Conservation (phyloP, 129 eudicot species). For the Oenanthe sinensis region DNA sequence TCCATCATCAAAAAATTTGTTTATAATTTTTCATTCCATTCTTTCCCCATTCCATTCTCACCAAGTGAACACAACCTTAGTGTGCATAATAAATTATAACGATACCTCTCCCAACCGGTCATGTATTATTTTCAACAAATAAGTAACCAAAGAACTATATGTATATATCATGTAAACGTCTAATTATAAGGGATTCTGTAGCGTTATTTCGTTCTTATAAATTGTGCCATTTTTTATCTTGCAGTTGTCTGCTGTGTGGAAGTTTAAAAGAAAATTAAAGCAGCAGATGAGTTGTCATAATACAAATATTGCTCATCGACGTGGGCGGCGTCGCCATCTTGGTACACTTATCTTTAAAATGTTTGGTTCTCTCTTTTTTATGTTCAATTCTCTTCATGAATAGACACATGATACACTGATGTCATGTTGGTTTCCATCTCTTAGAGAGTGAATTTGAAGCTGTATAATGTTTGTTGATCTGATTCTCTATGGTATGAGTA, state of each 20-base stretch:
- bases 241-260: constrained; percentile 71
- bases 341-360: constrained; percentile 28
- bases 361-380: neutral
- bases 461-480: neutral
- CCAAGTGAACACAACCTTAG: no score
- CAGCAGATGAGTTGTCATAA: constrained; percentile 48
- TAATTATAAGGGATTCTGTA: neutral
- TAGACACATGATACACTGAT: neutral
- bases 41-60: no score
- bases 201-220: neutral
- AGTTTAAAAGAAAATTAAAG: constrained; percentile 49
- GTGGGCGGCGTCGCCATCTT: constrained; percentile 12
- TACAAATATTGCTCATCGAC: constrained; percentile 9
- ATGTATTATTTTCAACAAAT: neutral
- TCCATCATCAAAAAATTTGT: no score
- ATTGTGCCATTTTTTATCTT: constrained; percentile 5
- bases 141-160: neutral
- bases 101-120: neutral
- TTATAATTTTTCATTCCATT: no score
- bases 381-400: neutral
- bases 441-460: neutral
- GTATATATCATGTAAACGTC: neutral
- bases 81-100: no score
- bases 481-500: neutral
- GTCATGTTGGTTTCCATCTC: constrained; percentile 1